Evolutionary conservation across 495 filamentous ascomycete genomes (phyloP).

Genomic region (Corynascus novoguineensis): DNA sequence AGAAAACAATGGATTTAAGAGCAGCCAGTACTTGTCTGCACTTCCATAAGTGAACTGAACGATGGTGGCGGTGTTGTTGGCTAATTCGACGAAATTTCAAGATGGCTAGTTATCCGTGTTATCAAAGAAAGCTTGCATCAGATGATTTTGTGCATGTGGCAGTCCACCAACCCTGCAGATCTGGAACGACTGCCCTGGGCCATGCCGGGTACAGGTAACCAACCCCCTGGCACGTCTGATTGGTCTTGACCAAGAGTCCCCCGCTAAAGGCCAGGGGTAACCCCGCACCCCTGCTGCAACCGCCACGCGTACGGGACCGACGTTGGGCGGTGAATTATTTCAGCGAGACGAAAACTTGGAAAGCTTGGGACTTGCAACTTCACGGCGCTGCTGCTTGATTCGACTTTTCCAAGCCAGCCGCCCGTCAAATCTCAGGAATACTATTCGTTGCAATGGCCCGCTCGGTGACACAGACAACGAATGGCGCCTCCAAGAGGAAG

Average conservation of each 20-base stretch:
- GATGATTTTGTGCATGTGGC: slow-evolving; percentile 4
- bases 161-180: slow-evolving; percentile 9
- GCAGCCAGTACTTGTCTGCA: too few relatives aligned
- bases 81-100: too few relatives aligned
- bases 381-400: background rate
- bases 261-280: slow-evolving; percentile 9
- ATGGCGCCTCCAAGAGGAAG: slow-evolving; percentile 16
- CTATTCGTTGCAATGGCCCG: slow-evolving; percentile 18
- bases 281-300: background rate
- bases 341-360: background rate
- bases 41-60: too few relatives aligned
- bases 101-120: too few relatives aligned
- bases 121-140: too few relatives aligned
- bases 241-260: background rate
- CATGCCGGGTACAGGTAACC: too few relatives aligned
- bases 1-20: background rate
- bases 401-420: background rate
- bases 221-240: background rate
- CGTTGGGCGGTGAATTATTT: background rate
- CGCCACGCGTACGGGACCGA: background rate
- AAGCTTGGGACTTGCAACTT: background rate
- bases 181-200: slow-evolving; percentile 13
- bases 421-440: background rate
- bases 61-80: background rate
- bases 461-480: slow-evolving; percentile 13